Conservation (phyloP, 352 stramenopile species). For the Globisporangium ultimum region DNA sequence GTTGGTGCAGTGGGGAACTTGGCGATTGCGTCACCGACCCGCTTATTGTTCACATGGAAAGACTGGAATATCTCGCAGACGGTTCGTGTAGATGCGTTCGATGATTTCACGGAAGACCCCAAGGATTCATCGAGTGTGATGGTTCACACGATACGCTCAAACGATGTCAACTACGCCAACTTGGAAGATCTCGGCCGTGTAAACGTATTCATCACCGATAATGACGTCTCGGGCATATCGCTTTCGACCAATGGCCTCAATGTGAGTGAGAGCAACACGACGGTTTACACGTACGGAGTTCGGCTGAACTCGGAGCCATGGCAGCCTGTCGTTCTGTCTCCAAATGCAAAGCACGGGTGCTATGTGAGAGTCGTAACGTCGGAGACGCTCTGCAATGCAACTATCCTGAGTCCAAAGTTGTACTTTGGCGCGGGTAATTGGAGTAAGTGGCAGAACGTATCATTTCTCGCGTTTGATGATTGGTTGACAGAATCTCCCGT, state of each 20-base stretch:
- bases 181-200: conserved; percentile 40
- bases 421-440: conserved; percentile 63
- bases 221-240: conserved; percentile 57
- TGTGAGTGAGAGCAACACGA: conserved; percentile 37
- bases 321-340: conserved; percentile 40
- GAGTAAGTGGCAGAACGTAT: conserved; percentile 58
- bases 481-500: conserved; percentile 48
- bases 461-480: conserved; percentile 60
- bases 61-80: conserved; percentile 65
- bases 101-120: conserved; percentile 55
- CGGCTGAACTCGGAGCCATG: conserved; percentile 67
- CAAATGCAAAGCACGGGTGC: conserved; percentile 48
- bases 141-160: conserved; percentile 50
- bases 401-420: conserved; percentile 33
- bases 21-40: conserved; percentile 22
- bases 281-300: conserved; percentile 37
- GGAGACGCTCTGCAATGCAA: conserved; percentile 53
- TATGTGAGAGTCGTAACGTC: conserved; percentile 35
- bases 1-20: conserved; percentile 46
- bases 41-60: conserved; percentile 60
- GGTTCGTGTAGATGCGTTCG: conserved; percentile 47
- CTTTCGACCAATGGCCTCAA: conserved; percentile 38
- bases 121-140: conserved; percentile 45
- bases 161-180: conserved; percentile 64
- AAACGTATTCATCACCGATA: conserved; percentile 53